A percentile compares a stretch with the other conserved stretches of the same genome.
Evolutionary conservation across 176 grass and related monocot species (phyloP).

Genomic region (Cenchrus purpureus): DNA sequence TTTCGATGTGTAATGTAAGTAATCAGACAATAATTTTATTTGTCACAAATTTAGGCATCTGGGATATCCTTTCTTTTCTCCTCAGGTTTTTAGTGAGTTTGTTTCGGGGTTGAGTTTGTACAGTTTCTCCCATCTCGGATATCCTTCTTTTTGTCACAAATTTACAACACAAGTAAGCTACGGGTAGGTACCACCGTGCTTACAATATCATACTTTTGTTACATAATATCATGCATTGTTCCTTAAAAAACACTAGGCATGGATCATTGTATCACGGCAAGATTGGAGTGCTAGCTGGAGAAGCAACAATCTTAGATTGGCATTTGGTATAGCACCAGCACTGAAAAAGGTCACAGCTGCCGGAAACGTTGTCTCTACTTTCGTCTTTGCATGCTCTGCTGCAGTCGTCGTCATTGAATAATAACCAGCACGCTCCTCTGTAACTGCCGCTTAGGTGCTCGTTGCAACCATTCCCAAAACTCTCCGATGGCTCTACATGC

Average conservation of each 20-base stretch:
- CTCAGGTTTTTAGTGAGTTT: too few species aligned
- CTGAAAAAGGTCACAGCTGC: background rate
- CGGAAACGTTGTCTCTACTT: background rate
- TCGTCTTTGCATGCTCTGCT: background rate
- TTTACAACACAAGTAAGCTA: background rate
- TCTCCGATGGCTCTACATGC: background rate
- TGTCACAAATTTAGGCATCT: background rate
- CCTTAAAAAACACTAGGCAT: too few species aligned
- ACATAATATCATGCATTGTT: too few species aligned
- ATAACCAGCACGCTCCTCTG: background rate
- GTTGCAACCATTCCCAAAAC: background rate
- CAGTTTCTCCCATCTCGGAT: too few species aligned
- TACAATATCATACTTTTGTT: background rate
- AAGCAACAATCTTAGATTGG: too few species aligned
- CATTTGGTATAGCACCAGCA: too few species aligned
- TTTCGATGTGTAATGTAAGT: background rate
- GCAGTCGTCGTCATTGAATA: background rate
- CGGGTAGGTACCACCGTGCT: background rate
- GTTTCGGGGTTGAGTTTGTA: too few species aligned
- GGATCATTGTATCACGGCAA: too few species aligned
- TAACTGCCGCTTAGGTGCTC: background rate
- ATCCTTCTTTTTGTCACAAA: too few species aligned
- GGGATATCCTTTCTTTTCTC: too few species aligned
- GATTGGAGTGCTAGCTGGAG: too few species aligned
- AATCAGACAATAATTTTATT: background rate